A percentile compares a stretch with the other conserved stretches of the same genome.
These are phyloP conservation scores for Solanum aculeatissimum DNA, from an alignment of 305 asterid genomes.

Conservation along the genomic window DNA sequence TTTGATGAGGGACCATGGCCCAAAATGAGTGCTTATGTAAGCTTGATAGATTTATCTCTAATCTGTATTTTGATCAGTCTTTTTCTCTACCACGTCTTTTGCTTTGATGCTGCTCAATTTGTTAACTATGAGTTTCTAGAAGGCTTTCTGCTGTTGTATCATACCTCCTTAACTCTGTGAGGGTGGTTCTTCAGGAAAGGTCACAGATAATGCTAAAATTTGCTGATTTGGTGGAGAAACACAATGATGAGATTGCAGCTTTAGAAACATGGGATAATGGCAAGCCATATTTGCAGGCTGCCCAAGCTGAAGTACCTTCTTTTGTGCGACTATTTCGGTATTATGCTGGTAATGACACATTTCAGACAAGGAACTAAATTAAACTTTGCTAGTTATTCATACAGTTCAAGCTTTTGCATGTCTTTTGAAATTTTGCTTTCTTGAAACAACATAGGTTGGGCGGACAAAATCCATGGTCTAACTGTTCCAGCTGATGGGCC, in stretches of 20 bases:
- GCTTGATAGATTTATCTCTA: background rate
- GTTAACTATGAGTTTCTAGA: background rate
- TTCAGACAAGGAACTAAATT: background rate
- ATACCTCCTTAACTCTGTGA: background rate
- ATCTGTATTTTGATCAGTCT: background rate
- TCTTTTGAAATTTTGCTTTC: background rate
- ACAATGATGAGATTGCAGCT: slow-evolving; percentile 48
- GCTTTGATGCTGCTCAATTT: background rate
- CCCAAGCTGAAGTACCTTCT: slow-evolving; percentile 35
- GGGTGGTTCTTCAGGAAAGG: slow-evolving; percentile 38
- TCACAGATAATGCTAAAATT: slow-evolving; percentile 41
- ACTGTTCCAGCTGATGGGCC: slow-evolving; percentile 71
- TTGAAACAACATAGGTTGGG: slow-evolving; percentile 40
- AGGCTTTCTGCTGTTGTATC: background rate
- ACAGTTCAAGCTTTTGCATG: background rate
- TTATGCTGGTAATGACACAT: slow-evolving; percentile 46
- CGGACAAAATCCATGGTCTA: slow-evolving; percentile 71
- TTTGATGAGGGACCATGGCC: slow-evolving; percentile 89
- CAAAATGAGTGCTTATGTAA: slow-evolving; percentile 68
- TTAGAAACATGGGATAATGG: slow-evolving; percentile 82
- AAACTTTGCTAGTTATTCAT: background rate
- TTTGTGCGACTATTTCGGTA: slow-evolving; percentile 52
- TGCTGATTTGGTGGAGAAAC: slow-evolving; percentile 59
- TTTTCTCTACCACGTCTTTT: background rate
- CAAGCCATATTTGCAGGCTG: slow-evolving; percentile 64